phyloP scores from a whole-genome alignment of 345 rosid species.

The Lepidium aucheri region DNA sequence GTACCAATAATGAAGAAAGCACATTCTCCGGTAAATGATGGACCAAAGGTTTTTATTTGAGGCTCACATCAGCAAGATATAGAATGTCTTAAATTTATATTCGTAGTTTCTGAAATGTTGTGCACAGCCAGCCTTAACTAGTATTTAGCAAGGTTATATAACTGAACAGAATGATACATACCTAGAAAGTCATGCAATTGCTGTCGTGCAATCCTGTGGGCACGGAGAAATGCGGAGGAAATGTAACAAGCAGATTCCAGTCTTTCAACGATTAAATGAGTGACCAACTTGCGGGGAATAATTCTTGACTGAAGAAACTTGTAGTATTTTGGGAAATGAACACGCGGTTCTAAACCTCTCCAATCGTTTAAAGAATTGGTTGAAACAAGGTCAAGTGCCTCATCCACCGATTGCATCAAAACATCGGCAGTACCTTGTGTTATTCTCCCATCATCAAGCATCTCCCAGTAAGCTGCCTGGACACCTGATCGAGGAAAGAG shows the following conservation, averaged over 20 bases:
- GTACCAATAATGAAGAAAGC: neutral
- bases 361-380: conserved; percentile 68
- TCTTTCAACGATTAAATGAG: conserved; percentile 65
- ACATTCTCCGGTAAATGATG: neutral
- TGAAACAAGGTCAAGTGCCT: conserved; percentile 64
- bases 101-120: neutral
- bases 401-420: conserved; percentile 86
- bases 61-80: neutral
- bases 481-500: conserved; percentile 48
- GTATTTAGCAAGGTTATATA: neutral
- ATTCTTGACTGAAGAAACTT: conserved; percentile 53
- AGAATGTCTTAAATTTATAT: neutral
- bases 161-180: conserved; percentile 9
- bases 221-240: conserved; percentile 94
- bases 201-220: conserved; percentile 64
- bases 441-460: conserved; percentile 93
- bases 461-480: conserved; percentile 90
- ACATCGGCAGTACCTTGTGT: conserved; percentile 50
- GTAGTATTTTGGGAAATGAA: conserved; percentile 62
- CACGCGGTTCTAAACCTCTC: conserved; percentile 60
- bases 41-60: neutral
- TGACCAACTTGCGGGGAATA: conserved; percentile 54
- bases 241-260: conserved; percentile 78
- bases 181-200: conserved; percentile 82
- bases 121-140: neutral